Evolutionary conservation across 768 basidiomycete genomes (phyloP), one percentile per base, ranked within the genome.

Genomic region (Steccherinum ochraceum): DNA sequence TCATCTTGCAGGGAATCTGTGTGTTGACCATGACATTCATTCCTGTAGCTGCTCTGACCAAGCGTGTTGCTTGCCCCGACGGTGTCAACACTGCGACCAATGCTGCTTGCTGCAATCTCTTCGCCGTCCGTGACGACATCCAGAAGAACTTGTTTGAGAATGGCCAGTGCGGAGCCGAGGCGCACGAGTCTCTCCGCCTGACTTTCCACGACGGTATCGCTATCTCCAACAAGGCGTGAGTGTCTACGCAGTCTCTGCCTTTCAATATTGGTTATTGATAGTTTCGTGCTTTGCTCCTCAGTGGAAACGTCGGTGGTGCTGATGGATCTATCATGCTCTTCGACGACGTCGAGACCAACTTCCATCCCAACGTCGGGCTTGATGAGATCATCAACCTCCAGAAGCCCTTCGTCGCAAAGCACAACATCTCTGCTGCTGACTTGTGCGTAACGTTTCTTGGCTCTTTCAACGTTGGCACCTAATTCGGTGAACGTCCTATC

Each of bases 311-410:
- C 39, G 61, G 60, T 18, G 66, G 66, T 10, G 63, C 62, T 41
- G 77, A 79, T 52, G 79, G 76, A 20, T 78, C 76, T 4, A 71
- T 78, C 52, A 67, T 75, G 52, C 62, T 64, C 1, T 78, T 79
- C 61, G 56, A 60, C 21, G 64, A 69, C 3, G 68, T 69, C 27
- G 78, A 78, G 57, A 61, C 68, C 23, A 52, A 56, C 7, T 78
- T 72, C 61, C 58, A 63, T 12, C 72, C 75, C 3, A 77, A 77
- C 55, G 53, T 52, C 21, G 75, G 76, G 16, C 54, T 61, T 54
- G 70, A 74, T 53, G 72, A 70, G 12, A 69, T 74, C 47, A 64
- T 75, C 41, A 67, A 65, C 3, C 60, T 50, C 0, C 65, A 73
- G 52, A 63, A 59, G 24, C 66, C 65, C 4, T 64, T 74, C 62